Conservation (phyloP, 73 alveolate genomes). For the Uronychia binucleata region DNA sequence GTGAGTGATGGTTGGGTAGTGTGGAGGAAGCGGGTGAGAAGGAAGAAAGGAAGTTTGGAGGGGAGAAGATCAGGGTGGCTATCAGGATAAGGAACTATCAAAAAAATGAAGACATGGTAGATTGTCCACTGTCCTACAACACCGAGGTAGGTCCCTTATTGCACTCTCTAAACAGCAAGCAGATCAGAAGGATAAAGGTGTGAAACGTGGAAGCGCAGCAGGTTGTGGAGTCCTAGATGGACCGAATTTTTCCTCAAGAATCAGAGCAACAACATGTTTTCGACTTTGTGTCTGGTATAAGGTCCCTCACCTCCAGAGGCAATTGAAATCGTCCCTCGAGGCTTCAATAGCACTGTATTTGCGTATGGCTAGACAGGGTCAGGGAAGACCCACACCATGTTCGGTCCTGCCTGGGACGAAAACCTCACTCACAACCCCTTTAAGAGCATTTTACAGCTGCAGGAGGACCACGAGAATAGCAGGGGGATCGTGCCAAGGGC, state of each 20-base stretch:
- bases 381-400: constrained; percentile 61
- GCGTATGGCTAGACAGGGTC: constrained; percentile 72
- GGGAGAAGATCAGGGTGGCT: background rate
- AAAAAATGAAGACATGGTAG: background rate
- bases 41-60: background rate
- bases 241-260: background rate
- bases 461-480: background rate
- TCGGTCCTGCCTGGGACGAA: constrained; percentile 39
- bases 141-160: background rate
- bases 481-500: background rate
- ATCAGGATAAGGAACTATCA: background rate
- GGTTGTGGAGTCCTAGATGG: background rate
- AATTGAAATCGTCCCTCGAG: constrained; percentile 29
- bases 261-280: background rate
- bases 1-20: constrained; percentile 3
- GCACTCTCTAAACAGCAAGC: too few species aligned
- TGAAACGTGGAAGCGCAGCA: background rate
- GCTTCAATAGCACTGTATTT: constrained; percentile 58
- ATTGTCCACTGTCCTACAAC: background rate
- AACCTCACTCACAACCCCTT: background rate
- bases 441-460: background rate
- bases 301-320: constrained; percentile 10
- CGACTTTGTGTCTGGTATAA: background rate
- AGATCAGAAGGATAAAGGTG: background rate
- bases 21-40: background rate